These are phyloP conservation scores for Solanum clarkiae DNA, from an alignment of 257 asterid species.

Conservation along the genomic window DNA sequence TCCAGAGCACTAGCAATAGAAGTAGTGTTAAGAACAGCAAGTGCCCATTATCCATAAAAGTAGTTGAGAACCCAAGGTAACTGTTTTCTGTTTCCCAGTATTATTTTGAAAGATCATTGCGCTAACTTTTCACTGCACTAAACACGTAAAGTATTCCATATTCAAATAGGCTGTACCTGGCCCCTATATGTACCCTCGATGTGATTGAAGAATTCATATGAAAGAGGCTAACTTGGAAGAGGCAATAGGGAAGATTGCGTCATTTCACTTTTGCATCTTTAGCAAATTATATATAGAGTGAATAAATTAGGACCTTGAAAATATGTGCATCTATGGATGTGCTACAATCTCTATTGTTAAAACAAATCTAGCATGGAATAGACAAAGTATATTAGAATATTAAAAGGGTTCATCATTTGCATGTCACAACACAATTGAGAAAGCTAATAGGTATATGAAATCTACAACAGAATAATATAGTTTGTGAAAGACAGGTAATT, in stretches of 20 bases:
- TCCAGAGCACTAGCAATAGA: not conserved
- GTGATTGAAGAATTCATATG: not conserved
- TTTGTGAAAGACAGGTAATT: not conserved
- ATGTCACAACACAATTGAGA: not conserved
- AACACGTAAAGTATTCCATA: not conserved
- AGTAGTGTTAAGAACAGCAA: not conserved
- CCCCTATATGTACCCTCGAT: not conserved
- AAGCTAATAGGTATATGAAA: not conserved
- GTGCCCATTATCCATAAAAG: not conserved
- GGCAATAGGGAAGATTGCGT: not conserved
- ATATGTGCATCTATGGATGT: not conserved
- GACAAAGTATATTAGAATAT: not conserved
- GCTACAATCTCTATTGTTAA: not conserved
- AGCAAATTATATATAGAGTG: not conserved
- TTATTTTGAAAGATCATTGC: not conserved
- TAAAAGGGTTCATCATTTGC: not conserved
- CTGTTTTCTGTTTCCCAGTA: not conserved
- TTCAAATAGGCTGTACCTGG: not conserved
- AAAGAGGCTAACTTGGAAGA: not conserved
- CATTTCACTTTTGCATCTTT: not conserved
- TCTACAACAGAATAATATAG: not conserved
- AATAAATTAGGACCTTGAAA: not conserved
- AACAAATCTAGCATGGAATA: not conserved
- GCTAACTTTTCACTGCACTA: not conserved
- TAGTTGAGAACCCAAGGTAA: not conserved